Evolutionary conservation across 2,329 filamentous ascomycete genomes (phyloP), one percentile per base, ranked within the genome.

Genomic region (Rosellinia necatrix): DNA sequence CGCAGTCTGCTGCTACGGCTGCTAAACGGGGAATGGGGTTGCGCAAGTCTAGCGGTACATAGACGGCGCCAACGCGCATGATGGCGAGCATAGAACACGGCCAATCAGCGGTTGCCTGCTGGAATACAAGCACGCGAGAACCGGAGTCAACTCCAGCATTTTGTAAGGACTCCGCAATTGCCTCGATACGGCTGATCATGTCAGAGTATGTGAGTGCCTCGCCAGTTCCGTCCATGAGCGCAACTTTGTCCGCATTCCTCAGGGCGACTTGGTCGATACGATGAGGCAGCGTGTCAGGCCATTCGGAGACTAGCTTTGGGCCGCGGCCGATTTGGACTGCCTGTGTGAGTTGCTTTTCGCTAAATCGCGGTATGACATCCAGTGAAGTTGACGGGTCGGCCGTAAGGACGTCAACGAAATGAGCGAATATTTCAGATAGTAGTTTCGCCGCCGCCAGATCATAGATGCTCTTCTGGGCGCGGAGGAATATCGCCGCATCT

Each of bases 11-110:
- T 1, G 64, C 64, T 4, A 74, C 65, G 2, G 53, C 49, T 6
- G 63, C 56, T 3, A 75, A 65, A 2, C 74, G 68, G 6, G 62
- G 17, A 1, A 63, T 6, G 1, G 68, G 62, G 17, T 61, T 68
- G 1, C 64, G 51, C 0, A 66, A 44, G 48, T 79, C 76, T 0
- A 78, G 55, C 2, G 70, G 70, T 2, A 74, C 55, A 44, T 71
- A 71, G 1, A 66, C 41, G 6, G 54, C 68, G 1, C 73, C 74
- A 15, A 72, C 21, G 0, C 56, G 30, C 58, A 68, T 54, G 42
- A 75, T 73, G 1, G 60, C 63, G 0, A 64, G 40, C 21, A 66
- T 57, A 10, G 56, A 61, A 22, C 56, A 59, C 10, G 37, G 7
- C 49, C 43, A 53, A 17, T 61, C 40, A 1, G 30, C 10, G 1